Conservation (phyloP, 1,284 basidiomycete genomes). For the Xanthoconium separans region DNA sequence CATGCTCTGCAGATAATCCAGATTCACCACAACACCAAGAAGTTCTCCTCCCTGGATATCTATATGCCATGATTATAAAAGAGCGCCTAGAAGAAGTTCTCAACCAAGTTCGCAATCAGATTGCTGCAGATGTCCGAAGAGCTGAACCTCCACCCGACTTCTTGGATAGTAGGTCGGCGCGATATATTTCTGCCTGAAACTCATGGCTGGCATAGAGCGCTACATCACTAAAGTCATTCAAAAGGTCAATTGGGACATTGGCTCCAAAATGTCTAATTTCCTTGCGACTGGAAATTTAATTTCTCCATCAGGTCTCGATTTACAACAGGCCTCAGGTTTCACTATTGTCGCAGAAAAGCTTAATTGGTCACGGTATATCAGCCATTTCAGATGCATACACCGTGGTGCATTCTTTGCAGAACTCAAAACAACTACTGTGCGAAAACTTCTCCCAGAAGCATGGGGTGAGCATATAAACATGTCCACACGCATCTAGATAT, state of each 20-base stretch:
- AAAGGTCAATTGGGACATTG: conserved; percentile 91
- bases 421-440: conserved; percentile 97
- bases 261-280: conserved; percentile 89
- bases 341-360: conserved; percentile 99
- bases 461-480: conserved; percentile 68
- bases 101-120: conserved; percentile 71
- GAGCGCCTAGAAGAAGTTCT: conserved; percentile 94
- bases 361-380: conserved; percentile 98
- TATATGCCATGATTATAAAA: conserved; percentile 98
- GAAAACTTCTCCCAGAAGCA: conserved; percentile 95
- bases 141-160: conserved; percentile 81
- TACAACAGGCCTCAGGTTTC: conserved; percentile 97
- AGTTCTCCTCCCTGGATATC: conserved; percentile 88
- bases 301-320: conserved; percentile 92
- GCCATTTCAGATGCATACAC: conserved; percentile 98
- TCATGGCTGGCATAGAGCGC: conserved; percentile 48
- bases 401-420: conserved; percentile 99
- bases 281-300: conserved; percentile 96
- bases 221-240: conserved; percentile 82
- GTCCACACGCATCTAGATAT: conserved; percentile 5
- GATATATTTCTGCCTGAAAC: conserved; percentile 3
- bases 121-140: conserved; percentile 74
- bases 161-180: conserved; percentile 65
- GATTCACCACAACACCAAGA: conserved; percentile 99
- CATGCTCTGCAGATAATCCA: conserved; percentile 94